Evolutionary conservation across 2,329 filamentous ascomycete genomes (phyloP), one percentile per base, ranked within the genome.

Genomic region (Polychaeton citri): DNA sequence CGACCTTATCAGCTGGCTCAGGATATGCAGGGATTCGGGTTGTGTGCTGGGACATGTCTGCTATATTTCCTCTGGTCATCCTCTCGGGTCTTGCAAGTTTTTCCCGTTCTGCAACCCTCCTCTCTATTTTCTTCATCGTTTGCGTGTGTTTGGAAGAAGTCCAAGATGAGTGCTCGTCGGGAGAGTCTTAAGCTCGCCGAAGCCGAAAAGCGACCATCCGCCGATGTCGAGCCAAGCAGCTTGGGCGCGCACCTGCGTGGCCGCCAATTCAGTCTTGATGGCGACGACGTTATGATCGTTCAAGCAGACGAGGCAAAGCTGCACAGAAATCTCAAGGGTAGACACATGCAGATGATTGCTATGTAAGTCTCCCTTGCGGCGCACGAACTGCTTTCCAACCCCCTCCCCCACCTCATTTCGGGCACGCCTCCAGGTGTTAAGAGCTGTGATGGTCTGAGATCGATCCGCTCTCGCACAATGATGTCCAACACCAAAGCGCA

Each of bases 331-430:
- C 45, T 56, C 30, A 50, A 53, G 38, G 46, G 49, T 39, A 46
- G 53, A 39, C 54, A 57, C 40, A 52, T 56, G 51, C 52, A 56
- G 42, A 56, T 57, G 53, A 57, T 57, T 43, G 54, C 54, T 30
- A 54, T 57, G 43, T 36, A 31, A 38, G 40, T 43, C 19, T 16
- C 24, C 24, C 24, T 28, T 28, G 24, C 15, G 24, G 5, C 15
- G 19, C 24, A 34, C 30, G 30, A 24, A 21, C 13, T 26, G 15
- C 13, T 15, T 12, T 28, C 24, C 24, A 28, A 12, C 24, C 24
- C 24, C 12, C 24, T 7, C 3, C 15, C 12, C 24, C 24, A 28
- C 24, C 15, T 15, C 7, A 10, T 28, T 15, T 28, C 4, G 24
- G 24, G 12, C 24, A 4, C 24, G 15, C 15, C 24, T 28, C 5